These are phyloP conservation scores for Lipomyces sp. DNA, from an alignment of 805 yeast genomes.

Conservation along the genomic window DNA sequence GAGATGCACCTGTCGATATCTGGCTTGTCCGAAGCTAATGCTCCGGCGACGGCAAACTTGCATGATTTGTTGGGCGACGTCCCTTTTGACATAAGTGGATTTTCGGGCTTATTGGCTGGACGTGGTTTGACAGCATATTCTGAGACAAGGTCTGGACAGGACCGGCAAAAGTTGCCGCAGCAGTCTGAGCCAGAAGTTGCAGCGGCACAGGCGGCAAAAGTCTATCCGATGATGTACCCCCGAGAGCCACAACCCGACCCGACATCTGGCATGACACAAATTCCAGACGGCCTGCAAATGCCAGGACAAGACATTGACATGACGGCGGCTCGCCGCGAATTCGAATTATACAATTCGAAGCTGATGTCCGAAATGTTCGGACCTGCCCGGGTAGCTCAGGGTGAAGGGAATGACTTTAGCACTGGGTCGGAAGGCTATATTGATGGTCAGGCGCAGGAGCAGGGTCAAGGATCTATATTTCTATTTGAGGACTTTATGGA, in stretches of 20 bases:
- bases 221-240: not conserved
- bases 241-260: constrained; percentile 2
- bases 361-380: constrained; percentile 20
- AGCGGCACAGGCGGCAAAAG: not conserved
- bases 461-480: not conserved
- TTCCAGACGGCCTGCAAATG: not conserved
- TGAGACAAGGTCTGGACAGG: not conserved
- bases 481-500: constrained; percentile 21
- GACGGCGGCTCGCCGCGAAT: constrained; percentile 24
- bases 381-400: not conserved
- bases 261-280: not conserved
- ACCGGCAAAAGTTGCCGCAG: not conserved
- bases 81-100: constrained; percentile 1
- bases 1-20: not conserved
- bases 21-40: not conserved
- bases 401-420: too few species aligned
- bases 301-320: constrained; percentile 7
- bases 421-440: not conserved
- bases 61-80: not conserved
- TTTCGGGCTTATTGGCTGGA: constrained; percentile 1
- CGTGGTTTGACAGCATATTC: not conserved
- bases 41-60: not conserved
- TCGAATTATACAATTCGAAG: constrained; percentile 18
- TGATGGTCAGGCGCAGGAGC: not conserved
- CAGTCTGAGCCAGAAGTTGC: not conserved